phyloP scores from a whole-genome alignment of 768 basidiomycete genomes.

The Termitomyces sp. region DNA sequence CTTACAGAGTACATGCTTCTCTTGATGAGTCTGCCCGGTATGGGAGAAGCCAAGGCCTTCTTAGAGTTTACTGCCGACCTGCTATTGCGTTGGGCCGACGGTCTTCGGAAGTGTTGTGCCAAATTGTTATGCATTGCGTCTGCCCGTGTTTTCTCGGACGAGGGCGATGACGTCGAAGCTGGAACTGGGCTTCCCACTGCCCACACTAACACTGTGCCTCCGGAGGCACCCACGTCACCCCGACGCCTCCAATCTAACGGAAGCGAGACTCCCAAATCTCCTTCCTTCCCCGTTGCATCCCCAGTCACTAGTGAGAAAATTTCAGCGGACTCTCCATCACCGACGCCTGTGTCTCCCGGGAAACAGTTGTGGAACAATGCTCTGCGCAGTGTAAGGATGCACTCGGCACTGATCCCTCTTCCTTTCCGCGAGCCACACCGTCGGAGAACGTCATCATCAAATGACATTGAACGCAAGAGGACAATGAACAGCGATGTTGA shows the following conservation, averaged over 20 bases:
- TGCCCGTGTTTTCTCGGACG: slow-evolving; percentile 19
- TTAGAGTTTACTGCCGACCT: slow-evolving; percentile 14
- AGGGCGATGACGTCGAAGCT: slow-evolving; percentile 24
- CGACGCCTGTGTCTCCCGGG: slow-evolving; percentile 24
- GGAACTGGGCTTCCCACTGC: slow-evolving; percentile 21
- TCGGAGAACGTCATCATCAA: slow-evolving; percentile 34
- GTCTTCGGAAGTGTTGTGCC: slow-evolving; percentile 20
- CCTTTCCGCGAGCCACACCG: slow-evolving; percentile 23
- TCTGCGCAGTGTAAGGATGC: slow-evolving; percentile 39
- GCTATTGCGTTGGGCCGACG: slow-evolving; percentile 13
- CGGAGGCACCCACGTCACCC: slow-evolving; percentile 2
- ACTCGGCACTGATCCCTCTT: slow-evolving; percentile 23
- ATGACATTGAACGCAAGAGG: slow-evolving; percentile 23
- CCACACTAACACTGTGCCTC: slow-evolving; percentile 10
- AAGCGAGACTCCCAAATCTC: slow-evolving; percentile 15
- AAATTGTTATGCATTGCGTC: slow-evolving; percentile 21
- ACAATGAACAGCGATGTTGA: slow-evolving; percentile 23
- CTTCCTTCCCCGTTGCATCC: slow-evolving; percentile 10
- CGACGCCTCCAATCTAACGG: slow-evolving; percentile 21
- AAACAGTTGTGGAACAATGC: slow-evolving; percentile 44
- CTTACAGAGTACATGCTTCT: slow-evolving; percentile 40
- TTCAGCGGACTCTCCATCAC: neutral
- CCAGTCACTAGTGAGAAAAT: slow-evolving; percentile 19
- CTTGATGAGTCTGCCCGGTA: slow-evolving; percentile 28
- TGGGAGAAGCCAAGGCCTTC: slow-evolving; percentile 15